These are phyloP conservation scores for Marvania coccoides DNA, from an alignment of 139 green algal species.

Conservation along the genomic window DNA sequence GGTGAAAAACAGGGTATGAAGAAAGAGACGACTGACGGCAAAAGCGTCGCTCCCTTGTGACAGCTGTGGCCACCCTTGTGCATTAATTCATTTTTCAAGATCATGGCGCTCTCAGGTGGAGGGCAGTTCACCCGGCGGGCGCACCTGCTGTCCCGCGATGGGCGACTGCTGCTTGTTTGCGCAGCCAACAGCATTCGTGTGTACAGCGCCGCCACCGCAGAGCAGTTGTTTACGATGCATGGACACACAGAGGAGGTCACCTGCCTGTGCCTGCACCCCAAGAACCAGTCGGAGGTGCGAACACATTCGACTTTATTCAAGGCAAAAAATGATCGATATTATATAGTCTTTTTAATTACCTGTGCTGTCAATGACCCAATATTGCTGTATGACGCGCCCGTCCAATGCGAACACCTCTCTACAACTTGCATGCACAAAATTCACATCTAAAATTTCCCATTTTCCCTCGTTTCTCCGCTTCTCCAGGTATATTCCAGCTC, in stretches of 20 bases:
- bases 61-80: too few species aligned
- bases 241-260: slow-evolving; percentile 42
- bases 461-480: background rate
- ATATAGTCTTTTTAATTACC: background rate
- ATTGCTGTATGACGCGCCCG: background rate
- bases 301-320: background rate
- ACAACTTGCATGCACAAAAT: background rate
- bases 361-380: background rate
- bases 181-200: slow-evolving; percentile 23
- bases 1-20: too few species aligned
- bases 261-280: slow-evolving; percentile 26
- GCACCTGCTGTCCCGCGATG: slow-evolving; percentile 28
- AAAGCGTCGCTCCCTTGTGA: too few species aligned
- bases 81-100: too few species aligned
- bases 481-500: slow-evolving; percentile 13
- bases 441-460: background rate
- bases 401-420: background rate
- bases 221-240: slow-evolving; percentile 26
- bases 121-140: slow-evolving; percentile 6
- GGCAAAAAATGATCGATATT: background rate
- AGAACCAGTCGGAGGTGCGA: slow-evolving; percentile 18
- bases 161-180: slow-evolving; percentile 31
- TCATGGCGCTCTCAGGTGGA: background rate
- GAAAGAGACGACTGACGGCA: too few species aligned
- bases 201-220: slow-evolving; percentile 34